Percentiles rank a stretch among this genome's conserved stretches.
Evolutionary conservation across 2,329 filamentous ascomycete genomes (phyloP).

Genomic region (Laburnicola sp.): DNA sequence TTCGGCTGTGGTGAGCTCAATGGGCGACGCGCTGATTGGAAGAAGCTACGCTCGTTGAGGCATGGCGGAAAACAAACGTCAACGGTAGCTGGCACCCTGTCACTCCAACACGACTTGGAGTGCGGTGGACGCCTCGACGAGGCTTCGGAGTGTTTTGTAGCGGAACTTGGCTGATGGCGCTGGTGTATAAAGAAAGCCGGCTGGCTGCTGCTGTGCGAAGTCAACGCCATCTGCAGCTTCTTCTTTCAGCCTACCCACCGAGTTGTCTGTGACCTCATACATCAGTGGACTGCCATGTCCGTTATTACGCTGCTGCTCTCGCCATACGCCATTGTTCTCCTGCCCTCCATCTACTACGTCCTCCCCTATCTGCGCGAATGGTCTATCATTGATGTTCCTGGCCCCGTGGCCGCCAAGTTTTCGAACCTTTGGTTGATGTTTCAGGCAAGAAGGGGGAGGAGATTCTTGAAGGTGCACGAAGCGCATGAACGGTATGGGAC

Average conservation of each 20-base stretch:
- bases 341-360: slow-evolving; percentile 59
- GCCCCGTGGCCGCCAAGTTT: slow-evolving; percentile 67
- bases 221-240: neutral
- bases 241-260: neutral
- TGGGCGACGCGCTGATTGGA: neutral
- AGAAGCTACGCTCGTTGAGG: neutral
- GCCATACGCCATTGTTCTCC: slow-evolving; percentile 53
- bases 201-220: neutral
- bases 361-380: slow-evolving; percentile 63
- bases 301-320: slow-evolving; percentile 46
- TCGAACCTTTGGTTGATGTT: slow-evolving; percentile 79
- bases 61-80: neutral
- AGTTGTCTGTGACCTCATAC: too few species aligned
- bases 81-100: neutral
- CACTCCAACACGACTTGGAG: neutral
- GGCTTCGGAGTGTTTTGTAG: neutral
- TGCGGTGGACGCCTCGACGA: too few species aligned
- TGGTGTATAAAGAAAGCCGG: neutral
- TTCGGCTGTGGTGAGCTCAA: slow-evolving; percentile 7
- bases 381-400: slow-evolving; percentile 60
- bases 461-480: slow-evolving; percentile 64
- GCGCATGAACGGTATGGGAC: slow-evolving; percentile 75
- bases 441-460: slow-evolving; percentile 62
- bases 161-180: neutral
- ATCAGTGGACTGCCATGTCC: slow-evolving; percentile 20